Percentiles rank a stretch among this genome's conserved stretches.
Conservation (phyloP, 257 asterid genomes). For the Avicennia marina region DNA sequence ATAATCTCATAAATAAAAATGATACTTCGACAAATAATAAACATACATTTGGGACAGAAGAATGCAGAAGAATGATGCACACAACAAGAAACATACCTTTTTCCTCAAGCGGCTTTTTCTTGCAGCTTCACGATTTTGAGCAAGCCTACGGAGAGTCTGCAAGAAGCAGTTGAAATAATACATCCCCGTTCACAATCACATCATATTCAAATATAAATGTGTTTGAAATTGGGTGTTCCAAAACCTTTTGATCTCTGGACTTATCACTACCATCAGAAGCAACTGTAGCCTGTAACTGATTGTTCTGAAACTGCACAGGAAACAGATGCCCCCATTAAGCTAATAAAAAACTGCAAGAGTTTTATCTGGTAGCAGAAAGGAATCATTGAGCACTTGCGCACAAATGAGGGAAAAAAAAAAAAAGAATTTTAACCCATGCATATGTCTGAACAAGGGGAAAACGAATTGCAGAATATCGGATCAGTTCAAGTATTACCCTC, state of each 20-base stretch:
- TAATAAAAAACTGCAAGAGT: slow-evolving; percentile 11
- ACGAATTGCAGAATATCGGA: background rate
- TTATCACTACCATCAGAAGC: slow-evolving; percentile 97
- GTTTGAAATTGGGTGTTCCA: slow-evolving; percentile 2
- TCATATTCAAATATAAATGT: background rate
- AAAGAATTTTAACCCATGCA: background rate
- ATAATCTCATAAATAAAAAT: too few relatives aligned
- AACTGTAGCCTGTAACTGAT: slow-evolving; percentile 37
- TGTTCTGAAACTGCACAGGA: slow-evolving; percentile 54
- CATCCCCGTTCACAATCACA: background rate
- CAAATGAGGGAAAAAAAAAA: background rate
- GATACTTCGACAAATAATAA: background rate
- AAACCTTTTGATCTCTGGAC: slow-evolving; percentile 93
- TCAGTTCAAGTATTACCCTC: slow-evolving; percentile 39
- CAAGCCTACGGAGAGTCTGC: slow-evolving; percentile 87
- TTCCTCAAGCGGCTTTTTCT: slow-evolving; percentile 92
- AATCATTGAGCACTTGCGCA: background rate
- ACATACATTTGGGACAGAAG: background rate
- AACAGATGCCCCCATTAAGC: slow-evolving; percentile 14
- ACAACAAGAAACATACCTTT: slow-evolving; percentile 40
- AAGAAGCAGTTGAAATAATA: slow-evolving; percentile 18
- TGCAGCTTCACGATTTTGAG: slow-evolving; percentile 99
- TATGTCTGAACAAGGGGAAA: too few relatives aligned
- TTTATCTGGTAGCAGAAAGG: slow-evolving; percentile 5
- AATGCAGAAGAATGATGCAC: background rate